Base-by-base conservation (phyloP, 768 basidiomycete genomes). In the Strobilomyces confusus region DNA sequence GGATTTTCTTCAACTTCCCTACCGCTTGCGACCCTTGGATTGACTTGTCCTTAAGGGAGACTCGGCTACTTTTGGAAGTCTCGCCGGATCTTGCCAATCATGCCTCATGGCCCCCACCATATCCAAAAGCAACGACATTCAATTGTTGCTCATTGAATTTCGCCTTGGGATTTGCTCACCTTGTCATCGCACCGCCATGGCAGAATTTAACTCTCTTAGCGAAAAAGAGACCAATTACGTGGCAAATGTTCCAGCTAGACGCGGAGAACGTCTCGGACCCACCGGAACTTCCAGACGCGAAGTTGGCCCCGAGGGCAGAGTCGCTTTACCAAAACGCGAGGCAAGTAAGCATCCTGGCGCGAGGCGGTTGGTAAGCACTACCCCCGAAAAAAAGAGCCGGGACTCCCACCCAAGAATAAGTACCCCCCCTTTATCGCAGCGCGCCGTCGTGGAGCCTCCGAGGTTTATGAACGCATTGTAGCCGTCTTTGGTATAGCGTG, bases 321-420 rank as follows among this genome's bases (percentile, higher is more conserved):
- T 43, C 13, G 32, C 38, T 32, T 26, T 19, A 42, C 37, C 20
- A 19, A 46, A 42, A 19, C 29, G 29, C 51, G 38, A 37, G 20
- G 22, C 22, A 9, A 33, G 29, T 5, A 22, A 29, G 29, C 4
- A 9, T 29, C 37, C 9, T 5, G 17, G 25, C n/a, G 5, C 25
- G 9, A 22, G 41, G 20, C 29, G 36, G 29, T 36, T 46, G 45
- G 49, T 48, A 49, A 58, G 55, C 42, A 33, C 17, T 17, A 30
- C 44, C 57, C n/a, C 22, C 25, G 25, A 26, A 52, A 26, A 38
- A 41, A 42, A 25, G 38, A 17, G 30, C n/a, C 15, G 36, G 20
- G 36, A 30, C 44, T 48, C 23, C 30, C 29, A 43, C 44, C 58
- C 58, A 60, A 57, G 58, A 63, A 63, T 63, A 63, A 50, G 26